phyloP scores from a whole-genome alignment of 208 protist species.

The Vickermania spadyakhi region DNA sequence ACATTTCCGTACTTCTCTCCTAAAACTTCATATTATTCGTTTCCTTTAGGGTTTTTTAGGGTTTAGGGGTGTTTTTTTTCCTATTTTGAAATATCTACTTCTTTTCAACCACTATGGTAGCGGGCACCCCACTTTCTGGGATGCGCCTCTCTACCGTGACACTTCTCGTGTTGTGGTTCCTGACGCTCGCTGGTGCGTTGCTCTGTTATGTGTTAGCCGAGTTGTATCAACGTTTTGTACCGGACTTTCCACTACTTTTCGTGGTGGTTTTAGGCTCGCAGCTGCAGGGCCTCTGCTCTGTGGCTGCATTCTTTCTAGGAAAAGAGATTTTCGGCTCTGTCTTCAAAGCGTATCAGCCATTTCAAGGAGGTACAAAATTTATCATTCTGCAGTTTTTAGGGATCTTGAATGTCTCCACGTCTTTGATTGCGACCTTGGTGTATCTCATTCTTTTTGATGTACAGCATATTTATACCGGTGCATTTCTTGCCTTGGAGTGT shows the following conservation, averaged over 20 bases:
- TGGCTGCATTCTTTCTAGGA: conserved; percentile 48
- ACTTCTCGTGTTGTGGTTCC: conserved; percentile 35
- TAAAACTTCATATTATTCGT: too few species aligned
- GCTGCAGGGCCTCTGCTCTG: conserved; percentile 25
- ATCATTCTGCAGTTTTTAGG: conserved; percentile 68
- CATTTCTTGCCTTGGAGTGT: conserved; percentile 21
- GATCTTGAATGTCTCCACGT: conserved; percentile 19
- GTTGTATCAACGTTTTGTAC: conserved; percentile 35
- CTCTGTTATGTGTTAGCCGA: conserved; percentile 43
- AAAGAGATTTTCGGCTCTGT: conserved; percentile 23
- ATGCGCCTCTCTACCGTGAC: conserved; percentile 63
- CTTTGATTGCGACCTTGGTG: conserved; percentile 12
- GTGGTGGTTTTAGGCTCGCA: conserved; percentile 26
- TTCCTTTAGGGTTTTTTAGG: too few species aligned
- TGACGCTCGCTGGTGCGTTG: conserved; percentile 32
- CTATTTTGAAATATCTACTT: too few species aligned
- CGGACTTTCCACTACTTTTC: conserved; percentile 42
- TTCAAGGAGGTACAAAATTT: conserved; percentile 55
- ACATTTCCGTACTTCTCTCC: background rate
- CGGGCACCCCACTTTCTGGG: too few species aligned
- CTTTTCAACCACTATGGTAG: too few species aligned
- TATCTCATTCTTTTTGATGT: conserved; percentile 26
- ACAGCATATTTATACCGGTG: conserved; percentile 20
- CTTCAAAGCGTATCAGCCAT: conserved; percentile 78
- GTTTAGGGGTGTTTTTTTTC: too few species aligned